A percentile compares a stretch with the other conserved stretches of the same genome.
These are phyloP conservation scores for Fusarium algeriense DNA, from an alignment of 2,329 filamentous ascomycete species.

Conservation along the genomic window DNA sequence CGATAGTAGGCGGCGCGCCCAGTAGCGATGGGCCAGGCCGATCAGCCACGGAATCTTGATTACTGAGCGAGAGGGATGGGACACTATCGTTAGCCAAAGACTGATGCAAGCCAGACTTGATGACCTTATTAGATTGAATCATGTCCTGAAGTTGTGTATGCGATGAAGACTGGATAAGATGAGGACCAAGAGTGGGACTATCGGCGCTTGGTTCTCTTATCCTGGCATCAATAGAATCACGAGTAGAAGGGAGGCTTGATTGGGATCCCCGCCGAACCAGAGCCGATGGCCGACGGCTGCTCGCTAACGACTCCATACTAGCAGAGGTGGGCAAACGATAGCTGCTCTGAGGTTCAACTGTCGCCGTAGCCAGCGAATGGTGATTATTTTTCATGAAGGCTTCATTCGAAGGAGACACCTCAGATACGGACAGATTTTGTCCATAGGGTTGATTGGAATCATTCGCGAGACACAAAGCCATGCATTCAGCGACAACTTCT, in stretches of 20 bases:
- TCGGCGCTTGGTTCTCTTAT: slow-evolving; percentile 59
- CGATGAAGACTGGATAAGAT: slow-evolving; percentile 61
- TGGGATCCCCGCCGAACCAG: slow-evolving; percentile 60
- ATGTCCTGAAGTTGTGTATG: slow-evolving; percentile 71
- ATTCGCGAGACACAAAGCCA: slow-evolving; percentile 68
- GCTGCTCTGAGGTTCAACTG: slow-evolving; percentile 52
- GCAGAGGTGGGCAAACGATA: slow-evolving; percentile 69
- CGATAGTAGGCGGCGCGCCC: slow-evolving; percentile 47
- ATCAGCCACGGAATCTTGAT: slow-evolving; percentile 61
- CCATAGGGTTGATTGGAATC: slow-evolving; percentile 46
- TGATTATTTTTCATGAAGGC: slow-evolving; percentile 51
- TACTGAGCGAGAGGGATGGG: slow-evolving; percentile 64
- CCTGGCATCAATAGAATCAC: slow-evolving; percentile 54
- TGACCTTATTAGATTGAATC: slow-evolving; percentile 69
- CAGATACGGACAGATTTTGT: slow-evolving; percentile 40
- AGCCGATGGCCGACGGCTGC: slow-evolving; percentile 53
- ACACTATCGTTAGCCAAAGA: slow-evolving; percentile 70
- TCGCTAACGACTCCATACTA: slow-evolving; percentile 58
- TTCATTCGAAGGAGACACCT: slow-evolving; percentile 44
- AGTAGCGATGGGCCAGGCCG: slow-evolving; percentile 48
- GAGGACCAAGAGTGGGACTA: slow-evolving; percentile 72
- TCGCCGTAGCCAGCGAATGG: slow-evolving; percentile 57
- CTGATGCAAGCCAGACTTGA: slow-evolving; percentile 68
- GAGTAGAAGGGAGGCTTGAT: slow-evolving; percentile 63
- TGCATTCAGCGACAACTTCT: slow-evolving; percentile 84